phyloP scores from a whole-genome alignment of 257 asterid species.

The Solanum ossicruentum region DNA sequence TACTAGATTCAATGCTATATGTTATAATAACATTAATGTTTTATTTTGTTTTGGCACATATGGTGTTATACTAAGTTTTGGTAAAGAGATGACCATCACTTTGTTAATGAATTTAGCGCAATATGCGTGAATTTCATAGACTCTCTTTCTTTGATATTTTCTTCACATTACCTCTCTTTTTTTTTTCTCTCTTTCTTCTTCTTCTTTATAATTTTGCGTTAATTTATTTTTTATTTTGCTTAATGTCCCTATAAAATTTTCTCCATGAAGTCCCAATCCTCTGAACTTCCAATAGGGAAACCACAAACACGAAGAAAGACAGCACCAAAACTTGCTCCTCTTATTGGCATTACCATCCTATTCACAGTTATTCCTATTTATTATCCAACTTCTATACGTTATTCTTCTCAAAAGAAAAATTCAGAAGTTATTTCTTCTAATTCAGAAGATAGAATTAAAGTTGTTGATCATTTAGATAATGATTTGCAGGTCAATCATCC shows the following conservation, averaged over 20 bases:
- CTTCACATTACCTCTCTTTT: neutral
- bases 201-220: neutral
- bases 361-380: slow-evolving; percentile 40
- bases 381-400: slow-evolving; percentile 21
- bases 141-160: neutral
- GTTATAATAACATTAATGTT: neutral
- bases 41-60: neutral
- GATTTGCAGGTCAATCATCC: neutral
- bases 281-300: slow-evolving; percentile 40
- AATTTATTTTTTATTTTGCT: neutral
- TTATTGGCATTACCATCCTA: slow-evolving; percentile 24
- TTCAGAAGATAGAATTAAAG: neutral
- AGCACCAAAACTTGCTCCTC: slow-evolving; percentile 26
- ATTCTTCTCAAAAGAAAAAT: slow-evolving; percentile 9
- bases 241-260: neutral
- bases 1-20: neutral
- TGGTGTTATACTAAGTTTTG: neutral
- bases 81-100: neutral
- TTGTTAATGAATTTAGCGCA: neutral
- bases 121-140: neutral
- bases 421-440: slow-evolving; percentile 2
- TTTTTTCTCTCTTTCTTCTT: neutral
- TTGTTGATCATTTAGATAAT: neutral
- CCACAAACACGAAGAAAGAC: slow-evolving; percentile 27
- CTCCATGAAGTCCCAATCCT: slow-evolving; percentile 41